Evolutionary conservation across 2,329 filamentous ascomycete genomes (phyloP), one percentile per base, ranked within the genome.

Genomic region (Alternaria brassicicola): DNA sequence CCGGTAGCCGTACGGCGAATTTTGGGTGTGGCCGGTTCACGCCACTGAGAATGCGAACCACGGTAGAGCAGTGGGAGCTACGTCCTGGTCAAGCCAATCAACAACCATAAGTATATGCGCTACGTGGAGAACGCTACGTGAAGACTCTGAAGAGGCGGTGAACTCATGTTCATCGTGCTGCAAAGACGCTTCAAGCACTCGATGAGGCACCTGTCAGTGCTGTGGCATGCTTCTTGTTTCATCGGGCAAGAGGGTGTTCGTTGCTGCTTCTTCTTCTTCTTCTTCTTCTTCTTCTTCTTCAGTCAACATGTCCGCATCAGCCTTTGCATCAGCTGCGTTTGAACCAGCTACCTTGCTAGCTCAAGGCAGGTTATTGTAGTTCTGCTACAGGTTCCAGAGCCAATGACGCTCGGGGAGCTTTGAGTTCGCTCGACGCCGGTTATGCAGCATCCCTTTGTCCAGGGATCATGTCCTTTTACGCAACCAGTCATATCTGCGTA

Each of bases 401-500:
- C 53, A 52, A 52, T 49, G 26, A 41, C 31, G 31, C 36, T 35
- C 30, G 42, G 45, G 25, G 50, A 41, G 41, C 41, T 15, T 52
- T 39, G 45, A 41, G 35, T 42, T 52, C 38, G 57, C 19, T 45
- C 42, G 42, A 46, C 25, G 33, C 49, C 58, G 46, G 48, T 17
- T 41, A 46, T 52, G 64, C 62, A 60, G 47, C 43, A 52, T 54
- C 52, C 55, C 59, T 66, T 62, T 67, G 53, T 62, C 57, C 43
- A 59, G 36, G 55, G 51, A 58, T 52, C 49, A 39, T 60, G 56
- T 57, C 48, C 38, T 19, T 59, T 31, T 59, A 63, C 58, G 66
- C 67, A 68, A 64, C 70, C 65, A 69, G 63, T 68, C 65, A 51
- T 57, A 45, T 57, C 61, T 63, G 57, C 61, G 61, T 64, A 55